Evolutionary conservation across 2,329 filamentous ascomycete genomes (phyloP).

Genomic region (Nemania sp.): DNA sequence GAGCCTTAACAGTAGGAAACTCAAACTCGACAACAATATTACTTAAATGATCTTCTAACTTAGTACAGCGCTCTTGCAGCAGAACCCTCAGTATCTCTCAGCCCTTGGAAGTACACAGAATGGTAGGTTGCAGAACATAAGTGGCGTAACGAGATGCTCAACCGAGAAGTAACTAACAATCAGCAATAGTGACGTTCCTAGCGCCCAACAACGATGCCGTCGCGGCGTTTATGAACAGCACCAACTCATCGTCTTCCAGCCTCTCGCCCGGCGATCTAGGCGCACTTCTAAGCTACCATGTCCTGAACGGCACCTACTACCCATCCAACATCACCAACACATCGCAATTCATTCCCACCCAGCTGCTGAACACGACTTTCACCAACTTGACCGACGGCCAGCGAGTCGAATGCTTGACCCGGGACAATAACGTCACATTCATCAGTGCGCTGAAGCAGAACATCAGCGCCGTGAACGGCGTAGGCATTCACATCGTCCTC

Average conservation of each 20-base stretch:
- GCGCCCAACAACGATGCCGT: constrained; percentile 59
- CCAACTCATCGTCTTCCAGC: constrained; percentile 33
- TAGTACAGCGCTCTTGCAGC: constrained; percentile 25
- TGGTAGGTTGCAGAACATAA: constrained; percentile 19
- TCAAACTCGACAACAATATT: background rate
- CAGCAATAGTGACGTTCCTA: constrained; percentile 53
- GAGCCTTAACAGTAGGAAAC: constrained; percentile 24
- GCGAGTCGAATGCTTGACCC: constrained; percentile 51
- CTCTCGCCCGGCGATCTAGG: constrained; percentile 32
- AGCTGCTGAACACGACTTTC: constrained; percentile 55
- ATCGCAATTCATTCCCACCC: constrained; percentile 43
- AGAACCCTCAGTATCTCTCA: constrained; percentile 21
- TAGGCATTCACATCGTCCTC: constrained; percentile 38
- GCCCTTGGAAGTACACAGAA: constrained; percentile 41
- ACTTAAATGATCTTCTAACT: background rate
- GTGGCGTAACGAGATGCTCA: background rate
- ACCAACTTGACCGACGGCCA: constrained; percentile 64
- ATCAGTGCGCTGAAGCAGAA: constrained; percentile 55
- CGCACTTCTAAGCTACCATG: constrained; percentile 60
- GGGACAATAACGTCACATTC: constrained; percentile 50
- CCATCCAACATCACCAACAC: constrained; percentile 34
- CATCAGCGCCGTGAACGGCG: constrained; percentile 51
- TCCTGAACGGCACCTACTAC: constrained; percentile 55
- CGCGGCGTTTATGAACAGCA: constrained; percentile 42
- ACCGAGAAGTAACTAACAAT: background rate